Evolutionary conservation across 2,329 filamentous ascomycete genomes (phyloP).

Genomic region (Arthrobotrys megalospora): DNA sequence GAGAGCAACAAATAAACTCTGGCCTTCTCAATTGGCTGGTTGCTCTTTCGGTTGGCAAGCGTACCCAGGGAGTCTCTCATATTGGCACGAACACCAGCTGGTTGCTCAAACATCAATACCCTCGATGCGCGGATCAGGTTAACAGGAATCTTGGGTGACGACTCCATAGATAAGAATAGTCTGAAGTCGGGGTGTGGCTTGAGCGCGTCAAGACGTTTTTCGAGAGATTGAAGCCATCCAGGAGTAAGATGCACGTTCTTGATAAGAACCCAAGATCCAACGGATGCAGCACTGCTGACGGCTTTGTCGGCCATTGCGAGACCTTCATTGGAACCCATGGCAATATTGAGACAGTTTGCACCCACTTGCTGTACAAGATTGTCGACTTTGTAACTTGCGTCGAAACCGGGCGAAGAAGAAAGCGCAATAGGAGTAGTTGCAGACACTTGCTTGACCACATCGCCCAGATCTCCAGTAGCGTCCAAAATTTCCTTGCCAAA

Average conservation of each 20-base stretch:
- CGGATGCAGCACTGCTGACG: constrained; percentile 90
- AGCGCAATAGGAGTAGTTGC: constrained; percentile 89
- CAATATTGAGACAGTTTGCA: constrained; percentile 92
- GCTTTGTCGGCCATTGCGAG: constrained; percentile 94
- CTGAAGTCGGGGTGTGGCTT: constrained; percentile 95
- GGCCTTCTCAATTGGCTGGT: constrained; percentile 89
- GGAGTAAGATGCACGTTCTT: constrained; percentile 99
- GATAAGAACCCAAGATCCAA: constrained; percentile 94
- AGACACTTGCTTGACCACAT: constrained; percentile 86
- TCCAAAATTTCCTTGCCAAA: constrained; percentile 89
- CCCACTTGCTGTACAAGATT: constrained; percentile 87
- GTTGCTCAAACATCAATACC: constrained; percentile 97
- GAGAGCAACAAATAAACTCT: constrained; percentile 91
- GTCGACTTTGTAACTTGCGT: constrained; percentile 99
- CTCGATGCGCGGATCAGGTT: constrained; percentile 93
- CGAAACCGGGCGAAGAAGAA: constrained; percentile 95
- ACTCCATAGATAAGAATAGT: constrained; percentile 97
- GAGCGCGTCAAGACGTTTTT: constrained; percentile 95
- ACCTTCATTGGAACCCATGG: constrained; percentile 98
- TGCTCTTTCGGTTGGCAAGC: constrained; percentile 80
- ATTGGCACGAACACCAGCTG: constrained; percentile 94
- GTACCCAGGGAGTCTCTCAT: constrained; percentile 98
- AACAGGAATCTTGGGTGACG: constrained; percentile 95
- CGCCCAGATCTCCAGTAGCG: constrained; percentile 85
- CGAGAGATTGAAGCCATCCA: constrained; percentile 94